Evolutionary conservation across 371 early-diverging fungal species (phyloP).

Genomic region (Syncephalastrum racemosum): DNA sequence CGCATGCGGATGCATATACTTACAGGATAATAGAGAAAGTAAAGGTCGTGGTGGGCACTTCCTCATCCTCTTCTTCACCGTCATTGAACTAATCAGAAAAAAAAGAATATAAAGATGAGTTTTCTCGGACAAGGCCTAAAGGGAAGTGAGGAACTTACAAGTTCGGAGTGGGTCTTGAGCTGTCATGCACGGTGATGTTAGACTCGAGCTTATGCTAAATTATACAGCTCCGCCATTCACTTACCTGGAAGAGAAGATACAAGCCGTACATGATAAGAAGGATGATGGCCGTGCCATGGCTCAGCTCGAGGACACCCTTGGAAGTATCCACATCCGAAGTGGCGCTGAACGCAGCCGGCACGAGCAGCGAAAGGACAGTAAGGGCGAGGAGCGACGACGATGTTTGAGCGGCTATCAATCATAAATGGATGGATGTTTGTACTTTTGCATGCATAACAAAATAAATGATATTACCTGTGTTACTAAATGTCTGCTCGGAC

Average conservation of each 20-base stretch:
- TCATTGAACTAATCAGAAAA: slow-evolving; percentile 28
- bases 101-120: neutral
- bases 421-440: slow-evolving; percentile 25
- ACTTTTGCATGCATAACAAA: slow-evolving; percentile 1
- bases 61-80: slow-evolving; percentile 52
- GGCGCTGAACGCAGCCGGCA: slow-evolving; percentile 76
- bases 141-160: slow-evolving; percentile 37
- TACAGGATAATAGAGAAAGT: slow-evolving; percentile 36
- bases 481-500: slow-evolving; percentile 72
- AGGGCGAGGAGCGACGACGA: slow-evolving; percentile 74
- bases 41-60: slow-evolving; percentile 51
- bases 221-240: neutral
- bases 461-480: slow-evolving; percentile 45
- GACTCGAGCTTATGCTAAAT: neutral
- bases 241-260: slow-evolving; percentile 74
- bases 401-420: slow-evolving; percentile 69
- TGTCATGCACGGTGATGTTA: slow-evolving; percentile 26
- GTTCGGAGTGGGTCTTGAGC: slow-evolving; percentile 68
- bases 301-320: slow-evolving; percentile 55
- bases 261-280: slow-evolving; percentile 72
- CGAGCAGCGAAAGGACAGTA: slow-evolving; percentile 69
- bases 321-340: slow-evolving; percentile 31
- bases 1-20: neutral
- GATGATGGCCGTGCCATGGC: slow-evolving; percentile 72
- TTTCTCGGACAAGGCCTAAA: slow-evolving; percentile 3